Base-by-base conservation (phyloP, 2,329 filamentous ascomycete species). In the Fusarium bulbicola region DNA sequence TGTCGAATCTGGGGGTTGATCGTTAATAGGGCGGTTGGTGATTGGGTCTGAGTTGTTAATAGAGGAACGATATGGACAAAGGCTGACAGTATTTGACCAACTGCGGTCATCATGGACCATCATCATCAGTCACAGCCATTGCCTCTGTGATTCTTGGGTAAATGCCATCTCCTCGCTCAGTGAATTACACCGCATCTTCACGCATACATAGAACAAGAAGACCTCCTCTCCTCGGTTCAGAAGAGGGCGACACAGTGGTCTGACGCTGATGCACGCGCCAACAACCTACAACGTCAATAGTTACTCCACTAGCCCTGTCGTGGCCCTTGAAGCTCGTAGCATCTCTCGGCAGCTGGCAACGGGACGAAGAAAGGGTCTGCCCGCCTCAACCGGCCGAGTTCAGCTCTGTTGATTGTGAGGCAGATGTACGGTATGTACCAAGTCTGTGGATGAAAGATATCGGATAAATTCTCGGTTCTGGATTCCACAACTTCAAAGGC, bases 211-310 rank as follows among this genome's bases (percentile, higher is more conserved):
- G 24, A 28, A 52, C 21, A 57, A 34, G 63, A 24, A 36, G 52
- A 13, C 65, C 32, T 32, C 32, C 30, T 14, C 57, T 49, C 43
- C 24, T 24, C 37, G 13, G 43, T 36, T 43, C 62, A 59, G 65
- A 68, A 56, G 43, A 60, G 53, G 69, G 70, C 71, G 64, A 65
- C 68, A 74, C 46, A 58, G 71, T 78, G 71, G 74, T 68, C 76
- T 74, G 76, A 78, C 74, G 59, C 66, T 67, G 73, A 74, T 78
- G 74, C 67, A 77, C 63, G 66, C 61, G 73, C 71, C 74, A 66
- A 68, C 61, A 65, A 63, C 50, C 66, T 68, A 72, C 73, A 69
- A 59, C 66, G 57, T 32, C 49, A 43, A 57, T 68, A 56, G 52
- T 66, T 68, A 52, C 71, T 77, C 75, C 75, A 77, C 71, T 37